A percentile compares a stretch with the other conserved stretches of the same genome.
Evolutionary conservation across 2,329 filamentous ascomycete genomes (phyloP).

Genomic region (Microdochium paspali): DNA sequence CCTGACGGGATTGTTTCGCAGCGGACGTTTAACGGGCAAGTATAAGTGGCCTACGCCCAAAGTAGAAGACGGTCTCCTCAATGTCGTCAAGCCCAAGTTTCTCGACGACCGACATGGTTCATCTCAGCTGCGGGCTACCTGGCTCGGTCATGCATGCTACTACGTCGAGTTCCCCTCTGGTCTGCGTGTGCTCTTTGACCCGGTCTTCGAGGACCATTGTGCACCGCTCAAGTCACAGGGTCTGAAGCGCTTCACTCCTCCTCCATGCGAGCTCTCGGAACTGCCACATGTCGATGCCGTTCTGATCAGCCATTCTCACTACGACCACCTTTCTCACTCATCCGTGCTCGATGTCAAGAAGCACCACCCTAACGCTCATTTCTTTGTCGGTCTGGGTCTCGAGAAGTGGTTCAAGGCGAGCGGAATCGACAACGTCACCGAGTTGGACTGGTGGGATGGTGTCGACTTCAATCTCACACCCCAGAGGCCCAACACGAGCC

Average conservation of each 20-base stretch:
- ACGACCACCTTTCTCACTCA: slow-evolving; percentile 78
- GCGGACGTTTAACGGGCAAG: slow-evolving; percentile 24
- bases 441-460: slow-evolving; percentile 94
- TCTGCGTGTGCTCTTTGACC: slow-evolving; percentile 83
- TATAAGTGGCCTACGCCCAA: slow-evolving; percentile 47
- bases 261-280: slow-evolving; percentile 68
- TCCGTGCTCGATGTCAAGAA: slow-evolving; percentile 63
- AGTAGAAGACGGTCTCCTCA: slow-evolving; percentile 47
- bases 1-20: neutral
- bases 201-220: slow-evolving; percentile 84
- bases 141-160: slow-evolving; percentile 93
- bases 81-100: slow-evolving; percentile 59
- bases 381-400: slow-evolving; percentile 79
- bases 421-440: slow-evolving; percentile 70
- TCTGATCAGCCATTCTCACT: slow-evolving; percentile 83
- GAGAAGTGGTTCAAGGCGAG: slow-evolving; percentile 68
- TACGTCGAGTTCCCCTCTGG: slow-evolving; percentile 84
- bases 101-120: slow-evolving; percentile 47
- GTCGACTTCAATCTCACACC: slow-evolving; percentile 54
- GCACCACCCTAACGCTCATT: slow-evolving; percentile 69
- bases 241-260: slow-evolving; percentile 69
- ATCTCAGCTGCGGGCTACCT: slow-evolving; percentile 67
- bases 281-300: slow-evolving; percentile 69
- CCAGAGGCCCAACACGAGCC: slow-evolving; percentile 25
- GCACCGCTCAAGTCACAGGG: slow-evolving; percentile 62